Base-by-base conservation (phyloP, 1,284 basidiomycete genomes). In the Stereum hirsutum region DNA sequence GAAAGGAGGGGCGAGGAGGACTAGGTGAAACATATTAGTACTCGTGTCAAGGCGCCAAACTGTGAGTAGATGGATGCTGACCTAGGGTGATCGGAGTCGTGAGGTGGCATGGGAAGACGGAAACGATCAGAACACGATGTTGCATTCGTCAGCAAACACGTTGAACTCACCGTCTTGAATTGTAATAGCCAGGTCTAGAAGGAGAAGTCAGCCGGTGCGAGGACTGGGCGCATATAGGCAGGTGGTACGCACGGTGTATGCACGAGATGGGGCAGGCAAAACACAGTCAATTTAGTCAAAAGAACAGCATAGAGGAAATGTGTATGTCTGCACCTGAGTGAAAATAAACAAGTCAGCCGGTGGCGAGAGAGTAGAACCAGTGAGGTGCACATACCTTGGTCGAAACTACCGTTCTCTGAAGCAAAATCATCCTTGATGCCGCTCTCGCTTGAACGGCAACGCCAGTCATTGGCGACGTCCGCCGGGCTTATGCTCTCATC, bases 391-490 rank as follows among this genome's bases (percentile, higher is more conserved):
- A 43, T 51, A 64, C 61, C 56, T 51, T 60, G 56, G 55, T 78
- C 76, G 39, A 30, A 30, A 30, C n/a, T 4, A n/a, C 14, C 33
- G 33, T 35, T 35, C 28, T 74, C 72, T 38, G 75, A 72, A 23
- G 56, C 52, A 14, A 65, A 63, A 32, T 72, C 63, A 43, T 83
- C 78, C 56, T 72, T 78, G 50, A 84, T 85, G 26, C 80, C 81
- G 51, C 83, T 79, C 54, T 81, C 77, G 45, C 67, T 78, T 27
- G 83, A 79, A 38, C 81, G 70, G 27, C 72, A 75, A 44, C 83
- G 72, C 85, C 85, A 88, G 56, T 76, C 84, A 23, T 73, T 70
- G 8, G 78, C 70, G 39, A 77, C 68, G 58, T 82, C 75, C n/a
- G 75, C 73, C 23, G 76, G 64, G 26, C 48, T 17, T 21, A 37